Evolutionary conservation across 2,329 filamentous ascomycete genomes (phyloP).

Genomic region (Paracoccidioides brasiliensis): DNA sequence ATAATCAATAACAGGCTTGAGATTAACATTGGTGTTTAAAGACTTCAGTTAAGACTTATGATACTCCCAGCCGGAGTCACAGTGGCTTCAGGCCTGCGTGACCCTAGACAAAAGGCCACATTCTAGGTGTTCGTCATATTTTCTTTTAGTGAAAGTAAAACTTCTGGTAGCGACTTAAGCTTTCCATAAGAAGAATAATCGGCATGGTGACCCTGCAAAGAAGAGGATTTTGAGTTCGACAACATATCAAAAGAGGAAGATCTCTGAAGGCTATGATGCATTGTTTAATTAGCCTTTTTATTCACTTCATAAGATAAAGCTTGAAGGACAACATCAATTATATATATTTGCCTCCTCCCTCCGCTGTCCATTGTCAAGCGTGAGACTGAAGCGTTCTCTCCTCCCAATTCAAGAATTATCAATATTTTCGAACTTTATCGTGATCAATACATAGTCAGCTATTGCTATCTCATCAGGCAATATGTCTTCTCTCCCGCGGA

Average conservation of each 20-base stretch:
- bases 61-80: too few species aligned
- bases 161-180: too few species aligned
- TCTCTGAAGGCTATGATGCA: background rate
- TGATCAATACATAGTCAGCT: background rate
- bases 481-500: conserved; percentile 11
- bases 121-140: too few species aligned
- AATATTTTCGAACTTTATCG: background rate
- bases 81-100: too few species aligned
- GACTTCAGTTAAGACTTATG: too few species aligned
- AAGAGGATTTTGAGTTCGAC: background rate
- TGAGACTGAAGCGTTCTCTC: background rate
- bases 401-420: background rate
- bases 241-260: background rate
- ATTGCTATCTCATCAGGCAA: background rate
- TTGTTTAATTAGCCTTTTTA: background rate
- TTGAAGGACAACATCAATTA: background rate
- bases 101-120: too few species aligned
- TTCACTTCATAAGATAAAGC: background rate
- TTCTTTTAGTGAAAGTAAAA: too few species aligned
- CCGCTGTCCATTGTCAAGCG: background rate
- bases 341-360: background rate
- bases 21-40: too few species aligned
- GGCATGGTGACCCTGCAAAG: background rate
- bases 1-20: too few species aligned
- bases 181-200: too few species aligned